Percentiles rank a stretch among this genome's conserved stretches.
Evolutionary conservation across 805 yeast genomes (phyloP).

Genomic region (Pichia thaimueangensis): DNA sequence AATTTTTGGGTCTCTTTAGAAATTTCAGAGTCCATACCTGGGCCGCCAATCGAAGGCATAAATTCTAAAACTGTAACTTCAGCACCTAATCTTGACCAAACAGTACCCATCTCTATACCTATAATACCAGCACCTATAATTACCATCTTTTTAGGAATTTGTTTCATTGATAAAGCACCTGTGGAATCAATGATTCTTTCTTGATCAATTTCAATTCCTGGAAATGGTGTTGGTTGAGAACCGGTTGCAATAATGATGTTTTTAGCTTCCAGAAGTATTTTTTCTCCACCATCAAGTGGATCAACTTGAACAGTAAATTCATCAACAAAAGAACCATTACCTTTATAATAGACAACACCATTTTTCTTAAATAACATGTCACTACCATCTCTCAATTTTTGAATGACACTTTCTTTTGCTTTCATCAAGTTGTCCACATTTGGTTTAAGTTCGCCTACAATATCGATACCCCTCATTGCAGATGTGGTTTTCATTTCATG

Average conservation of each 20-base stretch:
- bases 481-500: constrained; percentile 87
- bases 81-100: constrained; percentile 89
- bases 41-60: constrained; percentile 93
- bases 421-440: constrained; percentile 77
- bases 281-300: constrained; percentile 82
- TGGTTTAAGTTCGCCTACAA: constrained; percentile 57
- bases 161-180: constrained; percentile 78
- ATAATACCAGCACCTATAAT: constrained; percentile 99
- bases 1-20: constrained; percentile 85
- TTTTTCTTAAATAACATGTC: constrained; percentile 94
- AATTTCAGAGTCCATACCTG: constrained; percentile 96
- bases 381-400: constrained; percentile 86
- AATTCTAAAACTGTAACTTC: constrained; percentile 94
- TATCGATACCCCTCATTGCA: constrained; percentile 82
- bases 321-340: constrained; percentile 80
- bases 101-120: constrained; percentile 99
- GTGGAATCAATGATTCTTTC: constrained; percentile 96
- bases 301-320: constrained; percentile 73
- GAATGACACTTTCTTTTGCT: constrained; percentile 87
- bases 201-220: constrained; percentile 94
- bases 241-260: constrained; percentile 96
- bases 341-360: constrained; percentile 91
- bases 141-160: constrained; percentile 85
- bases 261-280: constrained; percentile 67
- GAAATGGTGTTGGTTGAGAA: constrained; percentile 97